These are phyloP conservation scores for Talaromyces amestolkiae DNA, from an alignment of 2,329 filamentous ascomycete species.

Conservation along the genomic window DNA sequence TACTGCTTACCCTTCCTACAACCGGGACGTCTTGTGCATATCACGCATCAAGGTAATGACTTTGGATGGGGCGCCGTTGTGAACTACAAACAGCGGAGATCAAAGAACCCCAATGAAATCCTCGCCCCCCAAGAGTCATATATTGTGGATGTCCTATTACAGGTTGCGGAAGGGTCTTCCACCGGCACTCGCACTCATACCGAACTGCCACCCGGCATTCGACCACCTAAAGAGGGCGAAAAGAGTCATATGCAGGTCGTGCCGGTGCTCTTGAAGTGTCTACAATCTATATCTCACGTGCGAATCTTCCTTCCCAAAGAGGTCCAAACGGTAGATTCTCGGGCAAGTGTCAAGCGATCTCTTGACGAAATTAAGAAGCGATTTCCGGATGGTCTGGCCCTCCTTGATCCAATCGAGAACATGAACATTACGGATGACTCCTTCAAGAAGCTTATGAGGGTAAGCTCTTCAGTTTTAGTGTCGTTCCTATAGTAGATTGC, in stretches of 20 bases:
- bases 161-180: constrained; percentile 54
- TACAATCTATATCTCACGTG: constrained; percentile 80
- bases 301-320: constrained; percentile 81
- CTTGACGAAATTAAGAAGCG: constrained; percentile 77
- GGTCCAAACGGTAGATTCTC: constrained; percentile 64
- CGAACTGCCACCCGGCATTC: constrained; percentile 63
- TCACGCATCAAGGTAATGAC: constrained; percentile 75
- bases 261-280: constrained; percentile 78
- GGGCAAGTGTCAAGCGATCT: constrained; percentile 64
- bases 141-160: constrained; percentile 77
- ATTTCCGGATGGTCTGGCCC: constrained; percentile 87
- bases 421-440: constrained; percentile 91
- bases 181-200: constrained; percentile 58
- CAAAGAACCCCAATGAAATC: constrained; percentile 66
- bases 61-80: constrained; percentile 95
- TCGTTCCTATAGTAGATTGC: background rate
- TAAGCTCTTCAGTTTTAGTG: constrained; percentile 33
- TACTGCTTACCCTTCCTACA: constrained; percentile 83
- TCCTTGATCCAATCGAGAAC: constrained; percentile 90
- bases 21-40: constrained; percentile 78
- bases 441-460: constrained; percentile 82
- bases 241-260: constrained; percentile 75
- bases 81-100: constrained; percentile 65
- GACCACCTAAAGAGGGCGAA: constrained; percentile 61
- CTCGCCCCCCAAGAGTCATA: constrained; percentile 72